Base-by-base conservation (phyloP, 2,329 filamentous ascomycete genomes). In the Pyricularia sp. region DNA sequence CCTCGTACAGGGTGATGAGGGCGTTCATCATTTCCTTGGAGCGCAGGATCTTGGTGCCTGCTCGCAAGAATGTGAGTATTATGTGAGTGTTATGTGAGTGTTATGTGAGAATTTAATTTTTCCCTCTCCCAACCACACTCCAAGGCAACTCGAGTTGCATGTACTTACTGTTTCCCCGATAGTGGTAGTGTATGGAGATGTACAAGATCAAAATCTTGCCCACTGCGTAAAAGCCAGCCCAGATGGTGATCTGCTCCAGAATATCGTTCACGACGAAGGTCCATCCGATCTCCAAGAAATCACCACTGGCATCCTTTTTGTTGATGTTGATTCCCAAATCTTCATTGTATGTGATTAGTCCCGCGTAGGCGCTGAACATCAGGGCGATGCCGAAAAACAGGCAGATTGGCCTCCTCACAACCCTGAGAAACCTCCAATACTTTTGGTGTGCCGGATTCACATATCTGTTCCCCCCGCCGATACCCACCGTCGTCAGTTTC, bases 191-290 rank as follows among this genome's bases (percentile, higher is more conserved):
- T 33, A 77, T 72, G 11, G 74, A 72, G 66, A 76, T 70, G 68
- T 76, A 77, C 23, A 74, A 70, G 33, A 76, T 75, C n/a, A 73
- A n/a, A 2, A 75, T 66, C 69, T 76, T 77, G 67, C 75, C 74
- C 28, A 74, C 25, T 4, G 74, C 67, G 70, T 77, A 77, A 59
- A 76, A 75, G 17, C 66, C 68, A 1, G 72, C 72, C 75, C 75
- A 77, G 6, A 77, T 71, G 0, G 68, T 71, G 11, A 70, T 65
- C 65, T 73, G 72, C 64, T 73, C 66, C n/a, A 74, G 71, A 17
- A 74, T 64, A 63, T 73, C 71, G 50, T 65, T 67, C 36, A 73
- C 70, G 3, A 71, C 58, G 23, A 71, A 70, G 25, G 70, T 69
- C 71, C 70, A 71, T 10, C 28, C 17, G 11, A 69, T 31, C 0